phyloP scores from a whole-genome alignment of 148 eudicot species.

The Euryodendron excelsum region DNA sequence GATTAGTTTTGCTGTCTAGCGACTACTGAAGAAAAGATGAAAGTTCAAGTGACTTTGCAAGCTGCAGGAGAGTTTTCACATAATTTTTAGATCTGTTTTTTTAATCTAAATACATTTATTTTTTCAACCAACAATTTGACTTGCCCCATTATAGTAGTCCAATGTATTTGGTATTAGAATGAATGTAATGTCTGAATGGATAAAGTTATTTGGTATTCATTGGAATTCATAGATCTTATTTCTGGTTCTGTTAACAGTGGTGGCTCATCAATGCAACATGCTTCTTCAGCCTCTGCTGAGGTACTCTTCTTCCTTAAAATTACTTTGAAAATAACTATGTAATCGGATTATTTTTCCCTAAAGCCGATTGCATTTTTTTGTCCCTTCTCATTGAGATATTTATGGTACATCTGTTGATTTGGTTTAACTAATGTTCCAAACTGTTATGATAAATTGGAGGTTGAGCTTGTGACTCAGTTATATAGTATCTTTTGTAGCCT shows the following conservation, averaged over 20 bases:
- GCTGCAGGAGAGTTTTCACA: background rate
- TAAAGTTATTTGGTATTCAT: background rate
- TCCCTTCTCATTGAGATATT: background rate
- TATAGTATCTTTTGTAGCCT: background rate
- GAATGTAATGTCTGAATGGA: background rate
- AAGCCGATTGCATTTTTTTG: background rate
- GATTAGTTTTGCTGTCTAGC: background rate
- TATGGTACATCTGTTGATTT: background rate
- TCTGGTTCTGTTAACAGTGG: conserved; percentile 36
- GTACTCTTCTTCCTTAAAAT: conserved; percentile 36
- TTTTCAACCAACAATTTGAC: background rate
- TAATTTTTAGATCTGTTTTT: background rate
- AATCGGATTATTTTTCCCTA: background rate
- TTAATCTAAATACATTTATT: background rate
- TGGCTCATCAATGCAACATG: conserved; percentile 39
- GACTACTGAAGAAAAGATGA: background rate
- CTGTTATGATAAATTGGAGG: background rate
- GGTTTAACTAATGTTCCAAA: background rate
- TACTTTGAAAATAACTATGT: background rate
- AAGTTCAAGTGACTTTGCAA: background rate
- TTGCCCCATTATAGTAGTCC: background rate
- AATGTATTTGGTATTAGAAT: background rate
- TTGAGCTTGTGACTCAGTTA: background rate
- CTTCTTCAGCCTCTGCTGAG: conserved; percentile 60
- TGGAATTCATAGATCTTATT: background rate